These are phyloP conservation scores for Didymella pinodella DNA, from an alignment of 2,329 filamentous ascomycete species.

Conservation along the genomic window DNA sequence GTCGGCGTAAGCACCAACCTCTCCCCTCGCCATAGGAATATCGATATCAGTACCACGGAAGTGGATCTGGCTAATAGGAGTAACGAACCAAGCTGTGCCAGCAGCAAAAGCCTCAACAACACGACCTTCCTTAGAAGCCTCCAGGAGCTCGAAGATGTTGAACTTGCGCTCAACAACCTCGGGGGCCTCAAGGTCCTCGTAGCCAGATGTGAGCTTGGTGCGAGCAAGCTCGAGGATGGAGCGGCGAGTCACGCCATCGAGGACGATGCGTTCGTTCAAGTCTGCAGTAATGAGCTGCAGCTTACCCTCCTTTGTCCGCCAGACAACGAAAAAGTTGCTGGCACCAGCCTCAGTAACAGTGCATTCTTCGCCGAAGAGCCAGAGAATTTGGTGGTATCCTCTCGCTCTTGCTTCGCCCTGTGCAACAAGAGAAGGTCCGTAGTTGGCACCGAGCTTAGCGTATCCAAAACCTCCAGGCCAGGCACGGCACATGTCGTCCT, in stretches of 20 bases:
- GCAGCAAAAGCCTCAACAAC: conserved; percentile 85
- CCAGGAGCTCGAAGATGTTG: conserved; percentile 78
- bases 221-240: conserved; percentile 78
- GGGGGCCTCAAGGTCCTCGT: conserved; percentile 52
- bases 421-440: conserved; percentile 82
- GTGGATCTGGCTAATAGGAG: conserved; percentile 56
- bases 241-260: conserved; percentile 86
- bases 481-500: conserved; percentile 83
- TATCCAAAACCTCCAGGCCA: conserved; percentile 95
- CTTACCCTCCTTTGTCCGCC: conserved; percentile 70
- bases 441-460: conserved; percentile 93
- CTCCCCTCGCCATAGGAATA: conserved; percentile 53
- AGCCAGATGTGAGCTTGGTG: conserved; percentile 61
- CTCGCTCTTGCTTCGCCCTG: conserved; percentile 75
- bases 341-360: conserved; percentile 91
- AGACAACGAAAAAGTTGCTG: conserved; percentile 89
- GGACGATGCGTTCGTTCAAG: conserved; percentile 80
- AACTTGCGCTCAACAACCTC: conserved; percentile 85
- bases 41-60: conserved; percentile 56
- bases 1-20: conserved; percentile 54
- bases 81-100: conserved; percentile 74
- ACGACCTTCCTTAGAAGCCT: conserved; percentile 76
- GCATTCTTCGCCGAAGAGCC: conserved; percentile 81
- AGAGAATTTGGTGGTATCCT: conserved; percentile 91
- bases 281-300: conserved; percentile 82